Evolutionary conservation across 2,329 filamentous ascomycete species (phyloP), one percentile per base, ranked within the genome.

Genomic region (Pseudodiploospora longispora): DNA sequence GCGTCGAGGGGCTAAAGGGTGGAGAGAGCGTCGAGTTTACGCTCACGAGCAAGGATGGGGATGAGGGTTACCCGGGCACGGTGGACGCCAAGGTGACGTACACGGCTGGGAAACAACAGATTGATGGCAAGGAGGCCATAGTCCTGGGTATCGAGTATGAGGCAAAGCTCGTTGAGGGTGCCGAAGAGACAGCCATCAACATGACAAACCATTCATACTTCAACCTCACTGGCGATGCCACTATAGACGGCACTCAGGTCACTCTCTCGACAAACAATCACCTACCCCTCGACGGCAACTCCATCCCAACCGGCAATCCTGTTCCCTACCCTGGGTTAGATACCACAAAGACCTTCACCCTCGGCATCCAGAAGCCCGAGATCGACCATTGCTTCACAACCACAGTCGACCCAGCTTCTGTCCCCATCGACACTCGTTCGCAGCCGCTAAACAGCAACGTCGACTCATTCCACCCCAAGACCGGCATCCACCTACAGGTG

Each of bases 161-260:
- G 71, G 89, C 85, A 19, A 80, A 87, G 63, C 73, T 97, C 38
- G 74, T 88, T 3, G 83, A 77, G 3, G 83, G 85, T 40, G 83
- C 82, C 9, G 82, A 90, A n/a, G 91, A 96, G 74, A 97, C 91
- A 0, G 82, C 82, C 36, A 78, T 97, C 62, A 94, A 90, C 67
- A 77, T 97, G 68, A 97, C 93, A 40, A 98, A 97, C 69, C 91
- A 98, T 71, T 94, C 87, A 34, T 85, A 85, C 69, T 85, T 85
- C 65, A 83, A 84, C 65, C 72, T 83, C 31, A 68, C 71, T 3
- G 72, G 72, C 54, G 66, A 63, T 32, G 61, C 69, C 10, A 70
- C 73, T 12, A 75, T 78, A 47, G 73, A 74, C 42, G 76, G 72
- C 51, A 80, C 76, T 7, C 58, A 64, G 56, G 84, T 90, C 65